These are phyloP conservation scores for Monosporozyma solicola DNA, from an alignment of 805 yeast genomes.

Conservation along the genomic window DNA sequence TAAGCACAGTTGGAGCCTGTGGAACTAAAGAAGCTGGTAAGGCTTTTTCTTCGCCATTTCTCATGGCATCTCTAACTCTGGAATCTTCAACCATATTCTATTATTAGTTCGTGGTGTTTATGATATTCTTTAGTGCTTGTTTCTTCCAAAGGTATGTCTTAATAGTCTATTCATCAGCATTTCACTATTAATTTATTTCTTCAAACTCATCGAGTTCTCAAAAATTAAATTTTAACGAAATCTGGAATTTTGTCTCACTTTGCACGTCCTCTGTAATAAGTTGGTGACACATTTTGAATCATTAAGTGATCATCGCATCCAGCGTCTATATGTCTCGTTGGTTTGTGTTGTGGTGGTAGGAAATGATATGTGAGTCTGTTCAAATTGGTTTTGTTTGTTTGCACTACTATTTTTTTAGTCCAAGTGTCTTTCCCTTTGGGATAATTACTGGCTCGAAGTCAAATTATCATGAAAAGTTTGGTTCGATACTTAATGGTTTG, in stretches of 20 bases:
- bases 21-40: conserved; percentile 76
- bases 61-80: conserved; percentile 37
- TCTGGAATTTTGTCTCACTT: not conserved
- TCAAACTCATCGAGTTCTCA: not conserved
- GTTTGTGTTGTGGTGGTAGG: too few species aligned
- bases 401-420: too few species aligned
- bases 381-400: too few species aligned
- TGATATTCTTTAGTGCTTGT: not conserved
- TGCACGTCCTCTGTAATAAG: not conserved
- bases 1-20: conserved; percentile 70
- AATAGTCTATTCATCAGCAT: not conserved
- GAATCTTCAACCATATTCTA: conserved; percentile 40
- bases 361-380: too few species aligned
- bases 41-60: conserved; percentile 30
- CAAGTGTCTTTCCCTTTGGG: too few species aligned
- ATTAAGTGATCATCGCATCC: too few species aligned
- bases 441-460: too few species aligned
- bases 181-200: not conserved
- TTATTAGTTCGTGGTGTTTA: not conserved
- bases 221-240: not conserved
- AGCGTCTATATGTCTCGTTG: too few species aligned
- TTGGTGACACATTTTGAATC: not conserved
- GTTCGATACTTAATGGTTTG: too few species aligned
- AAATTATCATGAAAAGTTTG: too few species aligned
- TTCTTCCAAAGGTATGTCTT: not conserved